Evolutionary conservation across 2,329 filamentous ascomycete genomes (phyloP), one percentile per base, ranked within the genome.

Genomic region (Leptosphaerulina australis): DNA sequence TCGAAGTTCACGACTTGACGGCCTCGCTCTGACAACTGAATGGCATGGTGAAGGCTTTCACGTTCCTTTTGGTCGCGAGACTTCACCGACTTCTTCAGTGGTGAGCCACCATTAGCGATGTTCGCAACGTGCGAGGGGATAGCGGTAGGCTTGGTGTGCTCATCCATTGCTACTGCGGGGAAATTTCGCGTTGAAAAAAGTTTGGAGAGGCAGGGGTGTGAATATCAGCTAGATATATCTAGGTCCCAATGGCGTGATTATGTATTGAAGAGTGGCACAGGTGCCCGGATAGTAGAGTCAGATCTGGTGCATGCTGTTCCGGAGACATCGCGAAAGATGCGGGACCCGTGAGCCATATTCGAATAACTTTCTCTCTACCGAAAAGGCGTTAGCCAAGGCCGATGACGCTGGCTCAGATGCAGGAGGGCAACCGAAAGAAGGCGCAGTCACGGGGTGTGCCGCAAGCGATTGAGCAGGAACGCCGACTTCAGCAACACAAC

Each of bases 81-180:
- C 64, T 80, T 74, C 12, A 76, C 74, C 9, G 76, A 72, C 14
- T 76, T 71, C 24, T 71, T 67, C 36, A 81, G 75, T 25, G 83
- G 76, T 36, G 81, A 78, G 49, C 76, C 74, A 43, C 81, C 31
- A 14, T 49, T 15, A 31, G 31, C 20, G 22, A 36, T 82, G 66
- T 85, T 84, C 38, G 80, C 61, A 50, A 86, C 72, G 68, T 84
- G 78, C 39, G 81, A 76, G 21, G 83, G 82, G 22, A 85, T 73
- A 9, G 81, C 79, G 31, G 80, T 77, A 44, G 77, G 80, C 69
- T 77, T 76, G 54, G 68, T 68, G 29, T 73, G 73, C 30, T 60
- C 56, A 45, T 43, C 50, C 44, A 48, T 53, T 38, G 37, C 26
- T 53, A 57, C 49, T 51, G 59, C 51, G 58, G 53, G 50, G 46